These are phyloP conservation scores for Stropharia rugosoannulata DNA, from an alignment of 768 basidiomycete genomes.

Conservation along the genomic window DNA sequence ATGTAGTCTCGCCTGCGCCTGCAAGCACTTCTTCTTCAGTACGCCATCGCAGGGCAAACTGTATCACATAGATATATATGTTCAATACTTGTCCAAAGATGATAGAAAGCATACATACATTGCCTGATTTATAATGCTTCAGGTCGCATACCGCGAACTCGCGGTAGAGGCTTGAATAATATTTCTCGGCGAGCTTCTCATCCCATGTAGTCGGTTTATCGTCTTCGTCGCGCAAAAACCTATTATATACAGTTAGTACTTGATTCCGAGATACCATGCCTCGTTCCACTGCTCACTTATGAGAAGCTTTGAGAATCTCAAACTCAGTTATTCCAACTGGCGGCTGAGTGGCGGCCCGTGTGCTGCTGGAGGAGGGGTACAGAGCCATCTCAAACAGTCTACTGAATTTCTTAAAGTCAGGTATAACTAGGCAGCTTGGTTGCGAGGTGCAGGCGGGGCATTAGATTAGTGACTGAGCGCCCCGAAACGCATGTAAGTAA, in stretches of 20 bases:
- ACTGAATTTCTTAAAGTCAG: too few species aligned
- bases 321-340: slow-evolving; percentile 55
- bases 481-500: too few species aligned
- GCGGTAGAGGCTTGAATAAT: slow-evolving; percentile 84
- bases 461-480: too few species aligned
- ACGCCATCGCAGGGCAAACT: slow-evolving; percentile 93
- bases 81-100: neutral
- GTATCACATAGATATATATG: slow-evolving; percentile 1
- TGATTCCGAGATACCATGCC: slow-evolving; percentile 1
- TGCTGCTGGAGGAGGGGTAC: slow-evolving; percentile 28
- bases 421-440: too few species aligned
- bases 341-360: slow-evolving; percentile 22
- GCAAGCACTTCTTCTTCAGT: slow-evolving; percentile 88
- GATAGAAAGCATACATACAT: slow-evolving; percentile 45
- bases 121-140: slow-evolving; percentile 93
- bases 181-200: slow-evolving; percentile 83
- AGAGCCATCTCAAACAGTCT: neutral
- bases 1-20: slow-evolving; percentile 83
- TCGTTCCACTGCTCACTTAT: slow-evolving; percentile 46
- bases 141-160: slow-evolving; percentile 92
- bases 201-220: slow-evolving; percentile 62
- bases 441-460: too few species aligned
- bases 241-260: slow-evolving; percentile 24
- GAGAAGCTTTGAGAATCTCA: slow-evolving; percentile 71
- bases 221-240: slow-evolving; percentile 76